Evolutionary conservation across 306 rosid species (phyloP).

Genomic region (Prunus salicina): DNA sequence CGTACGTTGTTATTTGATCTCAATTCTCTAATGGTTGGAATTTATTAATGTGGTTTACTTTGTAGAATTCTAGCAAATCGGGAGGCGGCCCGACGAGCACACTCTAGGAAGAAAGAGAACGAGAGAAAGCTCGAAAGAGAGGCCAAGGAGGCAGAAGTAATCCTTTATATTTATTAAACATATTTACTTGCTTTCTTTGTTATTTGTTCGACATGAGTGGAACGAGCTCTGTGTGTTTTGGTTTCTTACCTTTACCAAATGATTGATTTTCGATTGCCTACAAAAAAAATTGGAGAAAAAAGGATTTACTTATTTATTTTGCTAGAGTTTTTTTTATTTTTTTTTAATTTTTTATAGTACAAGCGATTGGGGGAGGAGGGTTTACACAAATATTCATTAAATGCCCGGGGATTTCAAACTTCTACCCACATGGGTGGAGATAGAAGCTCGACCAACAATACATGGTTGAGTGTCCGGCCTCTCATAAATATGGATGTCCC

Average conservation of each 20-base stretch:
- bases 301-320: no score
- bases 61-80: background rate
- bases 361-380: no score
- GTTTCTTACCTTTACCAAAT: background rate
- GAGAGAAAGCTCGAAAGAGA: background rate
- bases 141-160: background rate
- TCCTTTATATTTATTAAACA: background rate
- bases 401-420: rapidly evolving
- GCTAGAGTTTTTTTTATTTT: no score
- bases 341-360: no score
- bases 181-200: no score
- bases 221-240: background rate
- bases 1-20: background rate
- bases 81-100: background rate
- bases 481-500: no score
- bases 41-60: background rate
- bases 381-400: no score
- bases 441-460: no score
- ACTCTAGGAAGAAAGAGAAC: background rate
- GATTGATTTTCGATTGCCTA: no score
- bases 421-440: no score
- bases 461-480: no score
- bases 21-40: background rate
- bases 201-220: background rate
- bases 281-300: no score